A percentile compares a stretch with the other conserved stretches of the same genome.
Conservation (phyloP, 306 rosid species). For the Trifolium repens region DNA sequence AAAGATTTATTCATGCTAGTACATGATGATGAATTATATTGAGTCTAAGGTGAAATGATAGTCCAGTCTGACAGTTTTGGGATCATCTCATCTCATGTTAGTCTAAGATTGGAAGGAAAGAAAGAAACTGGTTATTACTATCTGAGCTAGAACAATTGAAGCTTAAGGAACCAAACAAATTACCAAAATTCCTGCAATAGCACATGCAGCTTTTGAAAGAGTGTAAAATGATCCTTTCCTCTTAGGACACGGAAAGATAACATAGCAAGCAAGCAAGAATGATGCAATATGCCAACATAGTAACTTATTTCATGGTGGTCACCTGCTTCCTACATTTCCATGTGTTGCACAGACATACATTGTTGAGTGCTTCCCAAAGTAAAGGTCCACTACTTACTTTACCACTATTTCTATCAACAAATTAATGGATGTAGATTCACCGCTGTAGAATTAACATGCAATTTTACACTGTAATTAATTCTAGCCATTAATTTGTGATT, state of each 20-base stretch:
- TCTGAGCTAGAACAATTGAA: slow-evolving; percentile 42
- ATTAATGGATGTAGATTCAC: no score
- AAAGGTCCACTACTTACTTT: no score
- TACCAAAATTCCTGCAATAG: background rate
- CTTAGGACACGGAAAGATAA: slow-evolving; percentile 33
- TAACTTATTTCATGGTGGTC: slow-evolving; percentile 42
- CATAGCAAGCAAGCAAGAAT: slow-evolving; percentile 57
- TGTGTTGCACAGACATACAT: slow-evolving; percentile 9
- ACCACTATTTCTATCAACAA: no score
- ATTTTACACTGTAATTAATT: no score
- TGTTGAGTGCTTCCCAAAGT: slow-evolving; percentile 35
- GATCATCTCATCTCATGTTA: background rate
- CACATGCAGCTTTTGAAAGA: slow-evolving; percentile 40
- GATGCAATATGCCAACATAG: slow-evolving; percentile 43
- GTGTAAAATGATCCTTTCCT: slow-evolving; percentile 50
- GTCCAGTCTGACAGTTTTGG: slow-evolving; percentile 39
- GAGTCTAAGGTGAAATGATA: slow-evolving; percentile 43
- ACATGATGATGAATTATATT: slow-evolving; percentile 26
- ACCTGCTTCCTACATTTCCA: slow-evolving; percentile 33
- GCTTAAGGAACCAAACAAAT: slow-evolving; percentile 49
- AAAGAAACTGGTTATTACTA: slow-evolving; percentile 10
- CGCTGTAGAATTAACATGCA: no score
- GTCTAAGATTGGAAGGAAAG: slow-evolving; percentile 50
- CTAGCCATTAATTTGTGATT: no score
- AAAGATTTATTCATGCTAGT: background rate